Evolutionary conservation across 495 filamentous ascomycete species (phyloP).

Genomic region (Podospora comata): DNA sequence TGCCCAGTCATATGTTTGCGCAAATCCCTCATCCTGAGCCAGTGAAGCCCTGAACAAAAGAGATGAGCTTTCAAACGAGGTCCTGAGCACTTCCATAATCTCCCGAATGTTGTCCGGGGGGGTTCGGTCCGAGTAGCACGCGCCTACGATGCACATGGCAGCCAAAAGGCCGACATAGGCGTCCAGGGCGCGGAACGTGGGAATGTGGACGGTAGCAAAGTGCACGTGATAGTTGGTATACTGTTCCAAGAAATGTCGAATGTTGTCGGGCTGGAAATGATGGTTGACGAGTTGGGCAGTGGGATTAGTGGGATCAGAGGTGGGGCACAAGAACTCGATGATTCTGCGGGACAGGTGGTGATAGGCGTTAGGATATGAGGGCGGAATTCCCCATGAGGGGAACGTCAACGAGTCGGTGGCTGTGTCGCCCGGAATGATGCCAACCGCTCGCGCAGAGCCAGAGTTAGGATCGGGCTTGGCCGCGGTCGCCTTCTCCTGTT

Average conservation of each 20-base stretch:
- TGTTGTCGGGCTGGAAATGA: conserved; percentile 56
- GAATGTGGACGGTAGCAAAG: conserved; percentile 66
- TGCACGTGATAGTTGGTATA: conserved; percentile 64
- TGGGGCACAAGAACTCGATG: conserved; percentile 49
- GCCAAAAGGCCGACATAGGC: conserved; percentile 59
- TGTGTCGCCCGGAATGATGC: conserved; percentile 38
- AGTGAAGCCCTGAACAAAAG: conserved; percentile 39
- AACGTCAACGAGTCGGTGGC: conserved; percentile 40
- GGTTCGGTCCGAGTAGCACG: conserved; percentile 60
- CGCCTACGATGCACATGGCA: conserved; percentile 62
- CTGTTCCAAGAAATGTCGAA: conserved; percentile 59
- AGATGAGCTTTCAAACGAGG: conserved; percentile 50
- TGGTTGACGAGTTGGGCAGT: conserved; percentile 35
- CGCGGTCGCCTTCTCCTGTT: conserved; percentile 48
- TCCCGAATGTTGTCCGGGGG: conserved; percentile 53
- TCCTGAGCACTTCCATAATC: conserved; percentile 54
- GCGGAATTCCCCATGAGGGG: conserved; percentile 40
- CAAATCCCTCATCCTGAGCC: conserved; percentile 32
- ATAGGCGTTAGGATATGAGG: conserved; percentile 45
- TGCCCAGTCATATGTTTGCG: conserved; percentile 34
- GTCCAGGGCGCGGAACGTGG: conserved; percentile 60
- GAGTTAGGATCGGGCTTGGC: conserved; percentile 49
- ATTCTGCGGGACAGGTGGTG: conserved; percentile 52
- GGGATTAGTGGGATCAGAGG: conserved; percentile 38
- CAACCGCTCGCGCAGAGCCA: conserved; percentile 39